Base-by-base conservation (phyloP, 1,284 basidiomycete genomes). In the Leccinum huronense region DNA sequence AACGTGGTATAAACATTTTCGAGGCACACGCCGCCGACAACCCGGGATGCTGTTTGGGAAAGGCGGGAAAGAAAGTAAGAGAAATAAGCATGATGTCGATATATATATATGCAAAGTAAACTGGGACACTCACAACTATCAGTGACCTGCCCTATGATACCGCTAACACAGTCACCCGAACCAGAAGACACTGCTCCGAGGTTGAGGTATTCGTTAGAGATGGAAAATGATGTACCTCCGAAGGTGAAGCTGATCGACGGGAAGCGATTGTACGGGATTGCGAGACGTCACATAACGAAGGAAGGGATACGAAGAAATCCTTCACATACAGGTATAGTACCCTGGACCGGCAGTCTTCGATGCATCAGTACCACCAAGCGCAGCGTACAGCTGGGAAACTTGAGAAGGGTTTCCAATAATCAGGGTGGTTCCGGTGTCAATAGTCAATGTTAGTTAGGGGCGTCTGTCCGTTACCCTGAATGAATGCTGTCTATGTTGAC, bases 341-440 rank as follows among this genome's bases (percentile, higher is more conserved):
- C 68, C 69, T 19, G 16, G 8, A 1, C 67, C 69, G 5, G 16
- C 31, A 10, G 61, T 66, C 30, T 6, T 31, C 1, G 65, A 56
- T 7, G 60, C 69, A 54, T 61, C 11, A 1, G 31, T 40, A 6
- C 38, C 68, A 63, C 68, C 68, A 19, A 71, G 53, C 0, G 36
- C 53, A 1, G 3, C 5, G 74, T 83, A 83, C 65, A 86, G 73
- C 10, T 63, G 63, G 36, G 72, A 73, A 11, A 85, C 79, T 9
- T 78, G 73, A 30, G 77, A 66, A 7, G 80, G 78, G 9, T 80
- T 79, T 42, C 83, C 84, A 57, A 83, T 76, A 71, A 86, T 77
- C 68, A 84, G 72, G 58, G 84, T 80, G 30, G 81, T 79, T 61
- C 80, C 79, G 7, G 75, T 78, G 69, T 81, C 80, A 63, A 81